Evolutionary conservation across 495 filamentous ascomycete genomes (phyloP).

Genomic region (Lophiostoma macrostomum): DNA sequence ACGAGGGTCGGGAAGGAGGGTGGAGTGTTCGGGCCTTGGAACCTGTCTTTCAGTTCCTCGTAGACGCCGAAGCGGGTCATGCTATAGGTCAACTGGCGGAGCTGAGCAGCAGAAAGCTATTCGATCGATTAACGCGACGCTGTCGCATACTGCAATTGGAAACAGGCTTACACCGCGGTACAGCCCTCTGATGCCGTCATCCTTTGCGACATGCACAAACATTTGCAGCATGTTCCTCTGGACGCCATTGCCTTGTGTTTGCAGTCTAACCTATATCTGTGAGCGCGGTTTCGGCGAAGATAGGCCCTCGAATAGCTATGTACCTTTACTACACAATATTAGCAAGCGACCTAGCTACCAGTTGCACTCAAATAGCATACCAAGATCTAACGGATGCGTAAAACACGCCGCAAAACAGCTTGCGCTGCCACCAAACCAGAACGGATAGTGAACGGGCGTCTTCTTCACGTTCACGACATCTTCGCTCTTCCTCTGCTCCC

Average conservation of each 20-base stretch:
- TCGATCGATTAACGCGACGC: conserved; percentile 3
- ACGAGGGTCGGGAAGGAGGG: conserved; percentile 70
- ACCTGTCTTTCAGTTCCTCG: conserved; percentile 78
- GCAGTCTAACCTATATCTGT: conserved; percentile 69
- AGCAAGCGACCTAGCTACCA: conserved; percentile 5
- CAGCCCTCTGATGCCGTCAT: conserved; percentile 67
- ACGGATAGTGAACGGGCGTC: conserved; percentile 48
- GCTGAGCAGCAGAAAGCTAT: conserved; percentile 82
- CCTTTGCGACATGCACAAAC: conserved; percentile 68
- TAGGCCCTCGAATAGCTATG: not conserved
- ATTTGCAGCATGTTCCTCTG: conserved; percentile 72
- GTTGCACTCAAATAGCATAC: conserved; percentile 46
- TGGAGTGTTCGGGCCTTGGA: conserved; percentile 49
- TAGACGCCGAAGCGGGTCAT: conserved; percentile 94
- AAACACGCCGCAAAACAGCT: conserved; percentile 85
- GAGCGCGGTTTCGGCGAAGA: conserved; percentile 3
- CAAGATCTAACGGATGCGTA: conserved; percentile 85
- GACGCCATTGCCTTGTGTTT: conserved; percentile 55
- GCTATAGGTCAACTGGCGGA: conserved; percentile 86
- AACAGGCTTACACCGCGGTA: conserved; percentile 66
- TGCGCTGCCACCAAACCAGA: conserved; percentile 94
- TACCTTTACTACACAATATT: conserved; percentile 33
- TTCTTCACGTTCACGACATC: conserved; percentile 35
- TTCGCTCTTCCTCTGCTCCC: conserved; percentile 33
- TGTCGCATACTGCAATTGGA: conserved; percentile 1